Base-by-base conservation (phyloP, 2,329 filamentous ascomycete species). In the Colletotrichum magnum region DNA sequence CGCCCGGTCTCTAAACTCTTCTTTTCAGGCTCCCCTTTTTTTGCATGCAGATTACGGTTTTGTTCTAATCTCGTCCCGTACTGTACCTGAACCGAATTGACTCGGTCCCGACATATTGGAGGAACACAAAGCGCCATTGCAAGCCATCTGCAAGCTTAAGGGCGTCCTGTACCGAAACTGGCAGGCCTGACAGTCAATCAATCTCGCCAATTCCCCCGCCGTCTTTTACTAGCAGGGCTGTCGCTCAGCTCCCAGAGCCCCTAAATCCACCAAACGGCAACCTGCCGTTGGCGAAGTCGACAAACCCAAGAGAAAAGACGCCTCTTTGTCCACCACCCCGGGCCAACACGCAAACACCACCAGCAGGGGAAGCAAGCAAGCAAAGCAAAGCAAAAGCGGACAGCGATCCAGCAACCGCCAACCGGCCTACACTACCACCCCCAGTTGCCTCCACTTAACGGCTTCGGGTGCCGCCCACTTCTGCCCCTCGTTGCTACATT, bases 401-500 rank as follows among this genome's bases (percentile, higher is more conserved):
- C 32, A 36, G 32, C 32, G 32, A 36, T 36, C 32, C 32, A 36
- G 9, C 32, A 10, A 36, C 9, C 32, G 32, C 32, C 7, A 36
- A 36, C 7, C 32, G 32, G n/a, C 28, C 45, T 9, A 21, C n/a
- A 12, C n/a, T 18, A 45, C 28, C 21, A 10, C 26, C 50, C 18
- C 18, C n/a, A 45, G 59, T 24, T 21, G 45, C 53, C 53, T 54
- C 65, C 53, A 45, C 54, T 36, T 57, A 58, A 50, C 47, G 47
- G 47, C 47, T 21, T 47, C 45, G 36, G 28, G 60, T 54, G n/a
- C 56, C 54, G 51, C 57, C 62, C 62, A 67, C 67, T 61, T 67
- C 62, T 67, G 67, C 67, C 67, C 67, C 62, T 69, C 67, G 62
- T 69, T 67, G 67, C 62, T 67, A 61, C 67, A 58, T 69, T 57